Conservation (phyloP, 164 flowering plant genomes). For the Chimonanthus praecox region DNA sequence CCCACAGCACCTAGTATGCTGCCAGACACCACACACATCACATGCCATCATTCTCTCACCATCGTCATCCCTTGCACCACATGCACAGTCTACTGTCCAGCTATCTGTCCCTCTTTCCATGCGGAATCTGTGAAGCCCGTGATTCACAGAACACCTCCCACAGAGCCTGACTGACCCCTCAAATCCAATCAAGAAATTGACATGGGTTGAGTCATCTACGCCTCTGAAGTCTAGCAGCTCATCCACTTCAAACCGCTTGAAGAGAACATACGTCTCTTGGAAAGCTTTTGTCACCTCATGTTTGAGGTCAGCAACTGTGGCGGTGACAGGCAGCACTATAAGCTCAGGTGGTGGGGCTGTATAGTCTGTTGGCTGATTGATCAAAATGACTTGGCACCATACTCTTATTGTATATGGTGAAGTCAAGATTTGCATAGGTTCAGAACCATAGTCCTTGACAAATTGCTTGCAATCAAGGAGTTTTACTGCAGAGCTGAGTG, state of each 20-base stretch:
- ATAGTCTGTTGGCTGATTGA: conserved; percentile 33
- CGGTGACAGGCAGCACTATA: conserved; percentile 34
- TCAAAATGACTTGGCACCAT: conserved; percentile 42
- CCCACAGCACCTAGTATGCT: conserved; percentile 77
- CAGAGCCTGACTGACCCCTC: conserved; percentile 26
- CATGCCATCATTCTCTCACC: conserved; percentile 91
- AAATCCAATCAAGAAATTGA: conserved; percentile 37
- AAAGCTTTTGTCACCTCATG: conserved; percentile 48
- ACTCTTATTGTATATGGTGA: conserved; percentile 21
- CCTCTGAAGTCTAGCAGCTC: conserved; percentile 40
- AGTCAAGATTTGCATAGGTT: conserved; percentile 1
- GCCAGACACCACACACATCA: conserved; percentile 76
- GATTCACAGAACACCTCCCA: conserved; percentile 39
- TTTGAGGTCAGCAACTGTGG: conserved; percentile 62
- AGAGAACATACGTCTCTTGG: conserved; percentile 56
- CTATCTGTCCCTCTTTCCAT: conserved; percentile 74
- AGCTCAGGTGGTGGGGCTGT: conserved; percentile 55
- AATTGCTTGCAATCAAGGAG: conserved; percentile 87
- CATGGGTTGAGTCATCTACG: conserved; percentile 35
- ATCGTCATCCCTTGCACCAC: conserved; percentile 87
- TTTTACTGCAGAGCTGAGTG: conserved; percentile 35
- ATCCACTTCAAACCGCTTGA: conserved; percentile 52
- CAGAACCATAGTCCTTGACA: conserved; percentile 50
- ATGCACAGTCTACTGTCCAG: conserved; percentile 71
- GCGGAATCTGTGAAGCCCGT: conserved; percentile 36